These are phyloP conservation scores for Neotropicomus parvogracilis DNA, from an alignment of 1,284 basidiomycete genomes.

Conservation along the genomic window DNA sequence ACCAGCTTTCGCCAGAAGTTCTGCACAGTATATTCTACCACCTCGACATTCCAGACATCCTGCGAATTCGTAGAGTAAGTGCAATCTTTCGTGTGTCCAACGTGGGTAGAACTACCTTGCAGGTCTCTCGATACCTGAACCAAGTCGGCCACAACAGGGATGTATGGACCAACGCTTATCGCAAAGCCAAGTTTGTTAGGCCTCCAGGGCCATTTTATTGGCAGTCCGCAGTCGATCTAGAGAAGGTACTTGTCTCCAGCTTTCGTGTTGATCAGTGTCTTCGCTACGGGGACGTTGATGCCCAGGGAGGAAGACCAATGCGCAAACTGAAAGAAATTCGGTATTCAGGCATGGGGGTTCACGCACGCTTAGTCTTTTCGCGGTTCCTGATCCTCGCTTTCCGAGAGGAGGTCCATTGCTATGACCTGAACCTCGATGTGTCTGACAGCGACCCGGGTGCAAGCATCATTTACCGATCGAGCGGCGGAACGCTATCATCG, in stretches of 20 bases:
- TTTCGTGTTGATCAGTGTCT: slow-evolving; percentile 10
- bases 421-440: slow-evolving; percentile 16
- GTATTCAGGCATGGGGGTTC: slow-evolving; percentile 10
- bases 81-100: not conserved
- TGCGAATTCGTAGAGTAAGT: slow-evolving; percentile 20
- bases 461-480: slow-evolving; percentile 13
- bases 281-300: not conserved
- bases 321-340: slow-evolving; percentile 11
- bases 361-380: slow-evolving; percentile 15
- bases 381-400: slow-evolving; percentile 21
- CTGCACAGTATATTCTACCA: slow-evolving; percentile 11
- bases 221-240: slow-evolving; percentile 16
- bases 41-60: slow-evolving; percentile 17
- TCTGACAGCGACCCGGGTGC: slow-evolving; percentile 13
- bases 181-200: slow-evolving; percentile 11
- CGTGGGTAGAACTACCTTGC: not conserved
- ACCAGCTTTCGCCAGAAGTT: slow-evolving; percentile 14
- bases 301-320: not conserved
- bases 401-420: slow-evolving; percentile 18
- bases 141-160: not conserved
- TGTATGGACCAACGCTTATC: slow-evolving; percentile 21
- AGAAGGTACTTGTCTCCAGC: slow-evolving; percentile 10
- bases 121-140: slow-evolving; percentile 22
- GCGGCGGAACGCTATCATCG: slow-evolving; percentile 5
- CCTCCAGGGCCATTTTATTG: slow-evolving; percentile 22